Base-by-base conservation (phyloP, 2,329 filamentous ascomycete genomes). In the Zasmidium cellare region DNA sequence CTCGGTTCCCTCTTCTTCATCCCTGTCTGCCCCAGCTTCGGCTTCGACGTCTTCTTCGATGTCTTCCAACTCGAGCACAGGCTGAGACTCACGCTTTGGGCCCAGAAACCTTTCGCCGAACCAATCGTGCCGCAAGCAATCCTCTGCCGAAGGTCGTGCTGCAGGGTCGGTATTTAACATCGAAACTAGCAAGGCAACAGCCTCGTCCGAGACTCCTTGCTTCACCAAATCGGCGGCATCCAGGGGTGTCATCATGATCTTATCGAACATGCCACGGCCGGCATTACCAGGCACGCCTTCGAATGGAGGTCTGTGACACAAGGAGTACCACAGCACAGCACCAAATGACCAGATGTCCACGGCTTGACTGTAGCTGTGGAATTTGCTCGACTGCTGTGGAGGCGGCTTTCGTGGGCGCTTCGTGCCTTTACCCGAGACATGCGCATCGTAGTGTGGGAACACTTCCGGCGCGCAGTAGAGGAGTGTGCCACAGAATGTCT, bases 301-400 rank as follows among this genome's bases (percentile, higher is more conserved):
- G 72, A 91, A 97, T 0, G 94, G 93, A 24, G 93, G 89, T 25
- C 82, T 82, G 11, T 85, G 86, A 3, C 88, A 92, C n/a, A 99
- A 79, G 6, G 91, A 81, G 69, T 90, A 94, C 77, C 92, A 99
- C 5, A 97, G 76, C 1, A 99, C 94, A 14, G 92, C 94, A 16
- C 91, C 94, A 48, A 96, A 85, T 0, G 94, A 97, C 93, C 94
- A 99, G 61, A 97, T 90, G 71, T 99, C 94, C 28, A 97, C 90
- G 1, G 92, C 91, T 61, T 96, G 91, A 69, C 87, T 91, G 73
- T 99, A 99, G 20, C 91, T 87, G 68, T 75, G 79, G 76, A 69
- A 81, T 75, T 75, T 77, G 76, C 47, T 75, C 65, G 19, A 71
- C 16, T 70, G 65, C 45, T 68, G 63, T n/a, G 66, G 69, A 35